Percentiles rank a stretch among this genome's conserved stretches.
Conservation (phyloP, 176 grass and related monocot species). For the Avena insularis region DNA sequence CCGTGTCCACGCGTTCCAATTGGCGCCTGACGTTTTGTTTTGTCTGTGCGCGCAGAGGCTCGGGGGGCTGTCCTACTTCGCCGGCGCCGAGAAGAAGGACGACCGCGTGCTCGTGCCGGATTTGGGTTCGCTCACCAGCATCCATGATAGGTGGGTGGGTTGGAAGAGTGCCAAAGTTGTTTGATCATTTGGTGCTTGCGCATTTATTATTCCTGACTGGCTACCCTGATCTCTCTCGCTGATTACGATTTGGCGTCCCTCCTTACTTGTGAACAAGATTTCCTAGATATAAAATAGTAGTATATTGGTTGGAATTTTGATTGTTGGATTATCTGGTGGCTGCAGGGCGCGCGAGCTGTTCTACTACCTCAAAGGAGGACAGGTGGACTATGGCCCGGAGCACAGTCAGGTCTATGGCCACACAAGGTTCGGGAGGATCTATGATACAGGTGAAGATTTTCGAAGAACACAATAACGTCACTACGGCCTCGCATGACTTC, state of each 20-base stretch:
- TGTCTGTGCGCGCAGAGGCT: conserved; percentile 63
- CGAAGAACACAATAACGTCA: neutral
- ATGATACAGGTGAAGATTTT: conserved; percentile 60
- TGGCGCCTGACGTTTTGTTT: neutral
- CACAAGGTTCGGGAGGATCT: conserved; percentile 78
- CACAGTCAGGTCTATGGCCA: conserved; percentile 86
- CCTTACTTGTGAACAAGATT: neutral
- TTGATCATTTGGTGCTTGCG: conserved; percentile 1
- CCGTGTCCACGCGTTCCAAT: conserved; percentile 6
- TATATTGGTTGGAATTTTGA: conserved; percentile 1
- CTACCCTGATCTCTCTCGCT: conserved; percentile 31
- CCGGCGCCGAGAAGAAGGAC: conserved; percentile 97
- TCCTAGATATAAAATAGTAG: neutral
- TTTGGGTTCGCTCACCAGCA: conserved; percentile 96
- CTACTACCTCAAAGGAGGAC: conserved; percentile 96
- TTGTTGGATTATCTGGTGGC: conserved; percentile 25
- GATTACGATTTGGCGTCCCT: conserved; percentile 1
- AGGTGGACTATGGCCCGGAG: conserved; percentile 90
- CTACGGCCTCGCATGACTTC: neutral
- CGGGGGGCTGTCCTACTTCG: conserved; percentile 91
- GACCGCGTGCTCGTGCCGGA: conserved; percentile 96
- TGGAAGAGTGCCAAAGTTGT: neutral
- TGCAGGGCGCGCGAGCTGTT: conserved; percentile 95
- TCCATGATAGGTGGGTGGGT: conserved; percentile 84
- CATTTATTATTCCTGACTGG: conserved; percentile 16